Base-by-base conservation (phyloP, 2,329 filamentous ascomycete species). In the Acrodontium crateriforme region DNA sequence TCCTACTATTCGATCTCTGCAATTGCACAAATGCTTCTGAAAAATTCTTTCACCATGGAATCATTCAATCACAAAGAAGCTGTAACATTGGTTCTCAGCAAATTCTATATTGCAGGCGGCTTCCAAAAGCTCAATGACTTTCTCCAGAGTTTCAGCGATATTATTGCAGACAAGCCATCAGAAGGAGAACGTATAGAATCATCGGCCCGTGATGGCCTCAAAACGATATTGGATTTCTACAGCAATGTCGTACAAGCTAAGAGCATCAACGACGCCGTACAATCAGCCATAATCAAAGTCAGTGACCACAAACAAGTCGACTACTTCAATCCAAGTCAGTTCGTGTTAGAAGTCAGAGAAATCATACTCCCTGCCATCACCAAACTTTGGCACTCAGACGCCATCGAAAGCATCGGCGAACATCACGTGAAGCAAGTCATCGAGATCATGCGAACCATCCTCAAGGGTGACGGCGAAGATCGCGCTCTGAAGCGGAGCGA, bases 191-290 rank as follows among this genome's bases (percentile, higher is more conserved):
- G 33, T 19, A 6, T 36, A 31, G 13, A 24, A 15, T 20, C 21
- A 3, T 16, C 30, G 9, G 38, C 40, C 18, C 20, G 39, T 25
- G 41, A 48, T 21, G 42, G 41, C 24, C 71, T 92, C 40, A 84
- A 81, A 50, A 82, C 85, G 41, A 83, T 95, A 17, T 64, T 98
- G 16, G 74, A 78, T 16, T 68, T 95, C 29, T 94, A 89, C 50
- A 62, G 71, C 3, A 66, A 82, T 34, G 64, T 94, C 16, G 74
- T 78, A 28, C 78, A 76, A 35, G 71, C 75, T 7, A 92, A 89
- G 54, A 71, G 76, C 38, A 71, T 95, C 28, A 66, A 67, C n/a
- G 85, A 95, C 18, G 77, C 85, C 2, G 59, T 66, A 17, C 73
- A 76, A 44, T 72, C 74, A 62, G 15, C 60, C 74, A 50, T 58